Evolutionary conservation across 2,329 filamentous ascomycete species (phyloP), one percentile per base, ranked within the genome.

Genomic region (Seiridium unicorne): DNA sequence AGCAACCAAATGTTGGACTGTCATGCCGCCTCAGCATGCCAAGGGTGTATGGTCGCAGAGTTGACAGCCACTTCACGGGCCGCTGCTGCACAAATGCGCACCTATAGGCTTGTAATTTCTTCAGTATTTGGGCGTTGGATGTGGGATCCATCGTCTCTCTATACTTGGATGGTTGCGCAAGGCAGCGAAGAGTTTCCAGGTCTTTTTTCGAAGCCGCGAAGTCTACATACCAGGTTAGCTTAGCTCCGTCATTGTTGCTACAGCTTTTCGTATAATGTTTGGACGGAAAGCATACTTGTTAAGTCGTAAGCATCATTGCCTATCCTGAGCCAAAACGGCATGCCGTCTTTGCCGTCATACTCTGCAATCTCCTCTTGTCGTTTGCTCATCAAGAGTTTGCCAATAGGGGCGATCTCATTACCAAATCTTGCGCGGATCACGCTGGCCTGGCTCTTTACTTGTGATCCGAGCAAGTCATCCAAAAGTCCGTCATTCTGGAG

Each of bases 11-110:
- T 13, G 47, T 51, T 3, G 64, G 65, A 34, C 63, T 66, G 32
- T 67, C 65, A 44, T 60, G 51, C 60, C 62, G 65, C 13, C 61
- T 53, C 36, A 67, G 60, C 55, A 42, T 64, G 9, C 13, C 13
- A 10, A 46, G 60, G 1, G 64, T 65, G 46, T 59, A 65, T 10
- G 55, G 35, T 4, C 13, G 40, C 9, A 56, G 49, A 4, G 9
- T 44, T 9, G 32, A 6, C 46, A n/a, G 32, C 5, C 5, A 35
- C 5, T 40, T 49, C 13, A 32, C 9, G 9, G 32, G 26, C 7
- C 6, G 35, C 11, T 44, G n/a, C 40, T 48, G 57, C 13, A 65
- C 51, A 47, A 60, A 40, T 10, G 53, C 65, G 44, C 63, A 65
- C 4, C 47, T 34, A 38, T 62, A 63, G 2, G 57, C 58, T 3